Evolutionary conservation across 2,329 filamentous ascomycete species (phyloP).

Genomic region (Penicillium sp.): DNA sequence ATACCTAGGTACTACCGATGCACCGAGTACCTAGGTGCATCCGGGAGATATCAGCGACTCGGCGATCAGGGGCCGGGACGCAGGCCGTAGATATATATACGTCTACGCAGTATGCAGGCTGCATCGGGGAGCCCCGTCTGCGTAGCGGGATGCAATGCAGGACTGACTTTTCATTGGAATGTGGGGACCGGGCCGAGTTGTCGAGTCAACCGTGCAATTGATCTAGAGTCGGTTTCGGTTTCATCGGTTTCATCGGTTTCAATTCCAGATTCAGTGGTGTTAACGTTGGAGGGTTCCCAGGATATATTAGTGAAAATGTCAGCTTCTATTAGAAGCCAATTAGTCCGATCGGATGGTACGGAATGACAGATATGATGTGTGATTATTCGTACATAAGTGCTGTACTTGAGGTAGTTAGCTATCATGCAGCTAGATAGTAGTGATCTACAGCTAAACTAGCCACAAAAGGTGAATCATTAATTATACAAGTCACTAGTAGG

Average conservation of each 20-base stretch:
- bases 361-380: constrained; percentile 6
- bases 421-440: neutral
- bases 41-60: neutral
- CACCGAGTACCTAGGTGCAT: neutral
- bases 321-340: neutral
- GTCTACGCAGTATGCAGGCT: constrained; percentile 1
- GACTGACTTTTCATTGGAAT: constrained; percentile 24
- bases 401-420: neutral
- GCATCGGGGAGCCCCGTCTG: constrained; percentile 9
- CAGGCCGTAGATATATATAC: constrained; percentile 17
- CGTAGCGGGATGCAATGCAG: constrained; percentile 21
- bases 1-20: neutral
- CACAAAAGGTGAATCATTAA: constrained; percentile 5
- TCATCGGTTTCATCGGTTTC: neutral
- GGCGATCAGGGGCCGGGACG: constrained; percentile 19
- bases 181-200: constrained; percentile 12
- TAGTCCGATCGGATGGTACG: constrained; percentile 3
- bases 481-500: neutral
- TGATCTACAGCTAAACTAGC: constrained; percentile 1
- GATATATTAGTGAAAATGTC: neutral
- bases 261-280: neutral
- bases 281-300: neutral
- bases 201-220: neutral
- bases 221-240: constrained; percentile 1
- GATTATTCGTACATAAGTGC: constrained; percentile 15